Percentiles rank a stretch among this genome's conserved stretches.
Evolutionary conservation across 352 stramenopile species (phyloP).

Genomic region (Phytophthora colocasiae): DNA sequence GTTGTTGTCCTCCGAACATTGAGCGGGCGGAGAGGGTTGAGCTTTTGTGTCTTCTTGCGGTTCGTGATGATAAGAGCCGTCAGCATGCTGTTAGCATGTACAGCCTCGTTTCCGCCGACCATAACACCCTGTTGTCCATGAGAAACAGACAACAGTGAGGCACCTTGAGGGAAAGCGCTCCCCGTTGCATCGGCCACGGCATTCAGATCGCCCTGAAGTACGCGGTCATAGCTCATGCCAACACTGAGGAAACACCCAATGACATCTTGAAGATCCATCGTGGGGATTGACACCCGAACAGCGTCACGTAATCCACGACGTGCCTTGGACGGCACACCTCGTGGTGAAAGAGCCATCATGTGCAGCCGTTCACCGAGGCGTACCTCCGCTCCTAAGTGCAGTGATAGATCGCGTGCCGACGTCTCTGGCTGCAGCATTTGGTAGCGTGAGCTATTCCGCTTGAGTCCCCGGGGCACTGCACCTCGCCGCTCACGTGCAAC

Average conservation of each 20-base stretch:
- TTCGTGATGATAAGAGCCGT: slow-evolving; percentile 82
- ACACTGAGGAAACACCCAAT: slow-evolving; percentile 74
- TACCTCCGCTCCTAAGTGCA: slow-evolving; percentile 66
- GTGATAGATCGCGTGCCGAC: slow-evolving; percentile 52
- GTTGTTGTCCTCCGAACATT: slow-evolving; percentile 63
- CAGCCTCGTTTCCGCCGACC: slow-evolving; percentile 53
- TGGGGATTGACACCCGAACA: slow-evolving; percentile 58
- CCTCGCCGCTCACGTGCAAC: slow-evolving; percentile 61
- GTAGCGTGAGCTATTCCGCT: slow-evolving; percentile 55
- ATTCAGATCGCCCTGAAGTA: slow-evolving; percentile 75
- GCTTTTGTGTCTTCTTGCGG: slow-evolving; percentile 72
- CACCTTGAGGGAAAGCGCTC: slow-evolving; percentile 60
- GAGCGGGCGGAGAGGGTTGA: slow-evolving; percentile 60
- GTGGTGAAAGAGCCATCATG: slow-evolving; percentile 76
- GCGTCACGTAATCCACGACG: slow-evolving; percentile 62
- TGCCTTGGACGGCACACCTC: slow-evolving; percentile 60
- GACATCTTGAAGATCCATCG: slow-evolving; percentile 63
- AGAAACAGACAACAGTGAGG: slow-evolving; percentile 66
- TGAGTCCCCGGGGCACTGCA: slow-evolving; percentile 39
- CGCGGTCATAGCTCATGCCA: slow-evolving; percentile 72
- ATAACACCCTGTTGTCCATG: slow-evolving; percentile 81
- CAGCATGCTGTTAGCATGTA: slow-evolving; percentile 86
- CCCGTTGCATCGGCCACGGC: slow-evolving; percentile 57
- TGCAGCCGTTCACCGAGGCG: slow-evolving; percentile 68
- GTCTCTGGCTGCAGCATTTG: slow-evolving; percentile 81